A percentile compares a stretch with the other conserved stretches of the same genome.
Conservation (phyloP, 805 yeast genomes). For the Metschnikowia baotianmanensis region DNA sequence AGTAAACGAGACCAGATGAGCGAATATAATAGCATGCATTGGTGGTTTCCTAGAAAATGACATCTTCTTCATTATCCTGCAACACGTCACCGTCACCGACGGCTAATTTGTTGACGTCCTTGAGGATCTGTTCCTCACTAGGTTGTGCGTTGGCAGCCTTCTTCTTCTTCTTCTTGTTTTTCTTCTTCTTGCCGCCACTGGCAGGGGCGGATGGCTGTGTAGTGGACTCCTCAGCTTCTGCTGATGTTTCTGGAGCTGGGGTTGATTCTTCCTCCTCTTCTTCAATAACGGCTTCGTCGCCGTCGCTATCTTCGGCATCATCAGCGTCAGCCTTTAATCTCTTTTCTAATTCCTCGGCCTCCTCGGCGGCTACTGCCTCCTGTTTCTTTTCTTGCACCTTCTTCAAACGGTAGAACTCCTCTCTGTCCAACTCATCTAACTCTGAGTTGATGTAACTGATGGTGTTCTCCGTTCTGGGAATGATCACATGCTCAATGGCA, state of each 20-base stretch:
- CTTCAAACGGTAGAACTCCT: conserved; percentile 94
- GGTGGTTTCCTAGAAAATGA: conserved; percentile 30
- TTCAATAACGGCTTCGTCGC: conserved; percentile 9
- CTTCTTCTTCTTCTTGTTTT: conserved; percentile 19
- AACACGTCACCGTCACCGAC: conserved; percentile 28
- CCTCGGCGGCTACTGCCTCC: conserved; percentile 65
- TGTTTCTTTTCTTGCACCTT: conserved; percentile 95
- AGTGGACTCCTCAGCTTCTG: conserved; percentile 1
- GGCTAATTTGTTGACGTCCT: conserved; percentile 30
- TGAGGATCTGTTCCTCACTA: conserved; percentile 22
- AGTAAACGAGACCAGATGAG: not conserved
- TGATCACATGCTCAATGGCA: conserved; percentile 97
- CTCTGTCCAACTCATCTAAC: conserved; percentile 96
- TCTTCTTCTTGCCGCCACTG: conserved; percentile 14
- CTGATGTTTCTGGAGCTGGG: conserved; percentile 5
- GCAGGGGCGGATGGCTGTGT: conserved; percentile 3
- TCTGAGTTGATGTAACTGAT: conserved; percentile 89
- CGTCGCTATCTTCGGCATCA: conserved; percentile 21
- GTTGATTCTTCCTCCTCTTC: conserved; percentile 22
- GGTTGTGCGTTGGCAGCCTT: conserved; percentile 11
- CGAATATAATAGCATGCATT: not conserved
- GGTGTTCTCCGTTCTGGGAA: conserved; percentile 96
- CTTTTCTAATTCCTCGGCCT: conserved; percentile 43
- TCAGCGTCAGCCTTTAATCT: conserved; percentile 21
- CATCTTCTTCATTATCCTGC: conserved; percentile 46